Evolutionary conservation across 2,329 filamentous ascomycete species (phyloP).

Genomic region (Aspergillus bombycis): DNA sequence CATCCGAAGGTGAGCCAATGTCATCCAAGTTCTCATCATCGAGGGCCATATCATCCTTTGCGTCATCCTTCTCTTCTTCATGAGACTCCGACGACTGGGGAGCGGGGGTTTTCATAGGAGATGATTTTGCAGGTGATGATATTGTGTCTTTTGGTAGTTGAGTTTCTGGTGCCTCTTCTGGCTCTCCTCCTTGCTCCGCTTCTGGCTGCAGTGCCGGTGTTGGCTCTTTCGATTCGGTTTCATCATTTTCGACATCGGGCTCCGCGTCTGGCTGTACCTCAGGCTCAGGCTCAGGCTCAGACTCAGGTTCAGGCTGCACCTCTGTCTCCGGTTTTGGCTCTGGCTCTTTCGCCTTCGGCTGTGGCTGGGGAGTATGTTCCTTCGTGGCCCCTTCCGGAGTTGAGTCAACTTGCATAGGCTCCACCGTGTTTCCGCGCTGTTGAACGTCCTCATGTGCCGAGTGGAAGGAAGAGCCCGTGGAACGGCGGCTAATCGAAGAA

Average conservation of each 20-base stretch:
- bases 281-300: conserved; percentile 1
- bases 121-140: conserved; percentile 21
- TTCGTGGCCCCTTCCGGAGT: conserved; percentile 25
- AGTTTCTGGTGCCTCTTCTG: conserved; percentile 4
- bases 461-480: conserved; percentile 51
- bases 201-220: conserved; percentile 6
- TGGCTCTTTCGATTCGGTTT: conserved; percentile 5
- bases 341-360: conserved; percentile 13
- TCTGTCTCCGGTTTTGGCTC: conserved; percentile 8
- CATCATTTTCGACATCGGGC: neutral
- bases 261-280: conserved; percentile 13
- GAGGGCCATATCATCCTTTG: conserved; percentile 36
- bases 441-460: conserved; percentile 47
- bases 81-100: conserved; percentile 13
- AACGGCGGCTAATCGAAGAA: conserved; percentile 38
- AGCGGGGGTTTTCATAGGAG: conserved; percentile 21
- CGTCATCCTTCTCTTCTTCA: conserved; percentile 29
- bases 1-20: conserved; percentile 52
- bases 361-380: conserved; percentile 19
- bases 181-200: conserved; percentile 12
- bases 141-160: conserved; percentile 8
- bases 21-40: conserved; percentile 44
- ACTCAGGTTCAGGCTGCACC: neutral
- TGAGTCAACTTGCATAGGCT: conserved; percentile 39
- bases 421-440: conserved; percentile 39